These are phyloP conservation scores for Lycium barbarum DNA, from an alignment of 257 asterid genomes.

Conservation along the genomic window DNA sequence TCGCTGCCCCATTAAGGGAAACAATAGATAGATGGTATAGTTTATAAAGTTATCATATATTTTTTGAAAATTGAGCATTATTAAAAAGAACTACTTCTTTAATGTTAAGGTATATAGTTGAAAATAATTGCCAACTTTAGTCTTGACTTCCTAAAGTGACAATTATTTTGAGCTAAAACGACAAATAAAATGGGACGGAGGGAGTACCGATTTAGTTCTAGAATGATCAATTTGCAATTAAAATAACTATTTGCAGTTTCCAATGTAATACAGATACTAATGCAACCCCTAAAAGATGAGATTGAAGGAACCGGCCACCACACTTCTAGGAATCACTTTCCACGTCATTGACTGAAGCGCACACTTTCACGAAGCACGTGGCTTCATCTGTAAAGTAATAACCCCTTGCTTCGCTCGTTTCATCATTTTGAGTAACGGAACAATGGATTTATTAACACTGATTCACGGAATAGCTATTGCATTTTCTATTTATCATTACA, in stretches of 20 bases:
- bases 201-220: too few species aligned
- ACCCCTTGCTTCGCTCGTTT: neutral
- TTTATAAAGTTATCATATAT: too few species aligned
- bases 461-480: neutral
- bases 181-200: too few species aligned
- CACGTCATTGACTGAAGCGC: neutral
- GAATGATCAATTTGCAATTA: conserved; percentile 13
- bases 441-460: neutral
- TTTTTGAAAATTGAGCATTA: too few species aligned
- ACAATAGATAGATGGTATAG: too few species aligned
- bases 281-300: neutral
- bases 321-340: neutral
- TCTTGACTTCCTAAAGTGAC: too few species aligned
- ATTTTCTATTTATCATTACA: conserved; percentile 24
- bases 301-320: neutral
- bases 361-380: neutral
- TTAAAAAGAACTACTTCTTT: too few species aligned
- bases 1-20: too few species aligned
- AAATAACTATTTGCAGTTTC: neutral
- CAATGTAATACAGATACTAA: neutral
- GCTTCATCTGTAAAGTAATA: neutral
- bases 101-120: too few species aligned
- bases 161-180: too few species aligned
- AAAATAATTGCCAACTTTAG: too few species aligned
- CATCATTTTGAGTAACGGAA: neutral